Evolutionary conservation across 768 basidiomycete species (phyloP), one percentile per base, ranked within the genome.

Genomic region (Hydnum rufescens): DNA sequence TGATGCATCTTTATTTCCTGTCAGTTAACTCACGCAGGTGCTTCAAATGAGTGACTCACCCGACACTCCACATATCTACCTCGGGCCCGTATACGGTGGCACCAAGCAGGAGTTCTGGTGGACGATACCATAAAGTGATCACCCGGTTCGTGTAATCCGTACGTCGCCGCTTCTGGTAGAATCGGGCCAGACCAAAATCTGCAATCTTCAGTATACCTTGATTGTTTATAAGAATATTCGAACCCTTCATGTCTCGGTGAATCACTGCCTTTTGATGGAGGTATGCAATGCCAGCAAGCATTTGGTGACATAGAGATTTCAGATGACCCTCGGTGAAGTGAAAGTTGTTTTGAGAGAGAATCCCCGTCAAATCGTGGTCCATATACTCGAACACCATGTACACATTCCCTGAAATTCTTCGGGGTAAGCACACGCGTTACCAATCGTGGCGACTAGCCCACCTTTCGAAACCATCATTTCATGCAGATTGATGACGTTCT

Each of bases 331-430:
- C 74, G 0, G 76, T 73, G 63, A 99, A 96, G 34, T 63, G 70
- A 60, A 96, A 85, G 60, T 88, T 82, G 1, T 76, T 83, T 67
- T 96, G 92, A 2, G 88, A 85, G 26, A 99, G 71, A 49, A 97
- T 73, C 3, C 95, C 95, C 2, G 92, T 96, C 51, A 99, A 70
- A 63, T 99, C 95, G 63, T 97, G 93, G 60, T 99, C 90, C 86
- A 95, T 86, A 65, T 99, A 99, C 64, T 97, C 92, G 60, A 97
- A 89, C 34, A 99, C 93, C 95, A 99, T 99, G 67, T 88, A 93
- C 6, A 44, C 30, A 18, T 19, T n/a, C n/a, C n/a, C n/a, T n/a
- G n/a, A n/a, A n/a, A n/a, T n/a, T n/a, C n/a, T n/a, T n/a, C n/a
- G n/a, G n/a, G n/a, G n/a, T n/a, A n/a, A n/a, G n/a, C n/a, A n/a